These are phyloP conservation scores for Sesbania bispinosa DNA, from an alignment of 306 rosid species.

Conservation along the genomic window DNA sequence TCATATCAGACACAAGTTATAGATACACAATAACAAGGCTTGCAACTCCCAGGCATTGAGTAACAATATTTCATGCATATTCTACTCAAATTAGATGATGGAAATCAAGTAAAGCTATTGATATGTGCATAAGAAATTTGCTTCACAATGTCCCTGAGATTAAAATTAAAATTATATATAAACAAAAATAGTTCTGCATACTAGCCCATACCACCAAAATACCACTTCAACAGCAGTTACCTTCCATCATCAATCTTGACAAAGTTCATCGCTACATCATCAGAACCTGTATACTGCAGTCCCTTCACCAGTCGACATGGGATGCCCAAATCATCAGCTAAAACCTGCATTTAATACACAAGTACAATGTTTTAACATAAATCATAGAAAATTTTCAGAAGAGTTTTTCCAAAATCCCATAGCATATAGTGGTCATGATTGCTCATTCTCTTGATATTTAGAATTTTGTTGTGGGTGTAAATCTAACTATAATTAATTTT, in stretches of 20 bases:
- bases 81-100: not conserved
- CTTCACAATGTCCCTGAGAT: not conserved
- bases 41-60: conserved; percentile 16
- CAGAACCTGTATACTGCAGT: conserved; percentile 82
- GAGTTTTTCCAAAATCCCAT: not conserved
- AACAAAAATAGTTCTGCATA: not conserved
- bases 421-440: not conserved
- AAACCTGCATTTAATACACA: conserved; percentile 51
- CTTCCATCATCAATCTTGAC: conserved; percentile 84
- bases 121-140: not conserved
- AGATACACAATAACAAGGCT: too few relatives aligned
- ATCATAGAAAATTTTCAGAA: not conserved
- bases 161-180: not conserved
- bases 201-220: conserved; percentile 18
- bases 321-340: conserved; percentile 86
- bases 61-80: not conserved
- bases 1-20: conserved; percentile 37
- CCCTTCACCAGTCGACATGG: conserved; percentile 95
- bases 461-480: too few relatives aligned
- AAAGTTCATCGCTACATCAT: conserved; percentile 90
- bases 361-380: conserved; percentile 3
- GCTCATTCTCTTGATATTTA: conserved; percentile 16
- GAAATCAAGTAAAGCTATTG: not conserved
- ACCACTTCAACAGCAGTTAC: conserved; percentile 42
- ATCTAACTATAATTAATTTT: too few relatives aligned